Percentiles rank a stretch among this genome's conserved stretches.
These are phyloP conservation scores for Fusarium chlamydosporum DNA, from an alignment of 2,329 filamentous ascomycete genomes.

Conservation along the genomic window DNA sequence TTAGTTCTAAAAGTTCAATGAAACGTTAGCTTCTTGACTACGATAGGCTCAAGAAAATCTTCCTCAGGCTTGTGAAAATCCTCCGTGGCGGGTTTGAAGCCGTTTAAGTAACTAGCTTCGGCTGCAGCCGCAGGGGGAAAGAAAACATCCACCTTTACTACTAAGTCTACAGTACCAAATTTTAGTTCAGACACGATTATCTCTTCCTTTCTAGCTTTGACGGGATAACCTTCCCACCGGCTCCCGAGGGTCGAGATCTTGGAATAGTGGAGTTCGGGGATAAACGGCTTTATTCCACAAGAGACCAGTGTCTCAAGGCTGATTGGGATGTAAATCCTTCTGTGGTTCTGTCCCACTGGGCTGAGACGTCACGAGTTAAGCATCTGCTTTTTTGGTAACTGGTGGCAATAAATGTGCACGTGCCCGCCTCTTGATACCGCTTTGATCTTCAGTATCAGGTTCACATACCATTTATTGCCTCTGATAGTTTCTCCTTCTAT, in stretches of 20 bases:
- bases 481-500: no score
- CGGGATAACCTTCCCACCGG: not conserved
- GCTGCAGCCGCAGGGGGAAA: slow-evolving; percentile 4
- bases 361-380: not conserved
- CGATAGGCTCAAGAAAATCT: not conserved
- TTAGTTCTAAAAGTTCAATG: not conserved
- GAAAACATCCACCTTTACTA: not conserved
- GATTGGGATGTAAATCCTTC: not conserved
- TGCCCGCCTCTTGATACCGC: no score
- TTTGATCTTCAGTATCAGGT: no score
- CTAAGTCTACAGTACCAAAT: no score
- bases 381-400: no score
- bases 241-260: not conserved
- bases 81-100: slow-evolving; percentile 1
- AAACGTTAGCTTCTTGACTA: not conserved
- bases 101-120: slow-evolving; percentile 7
- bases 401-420: no score
- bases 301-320: not conserved
- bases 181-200: no score
- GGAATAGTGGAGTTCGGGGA: not conserved
- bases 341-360: slow-evolving; percentile 5
- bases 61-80: not conserved
- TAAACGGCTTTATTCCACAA: not conserved
- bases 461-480: no score
- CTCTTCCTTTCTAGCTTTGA: not conserved